Evolutionary conservation across 768 basidiomycete species (phyloP).

Genomic region (Collybia sordida): DNA sequence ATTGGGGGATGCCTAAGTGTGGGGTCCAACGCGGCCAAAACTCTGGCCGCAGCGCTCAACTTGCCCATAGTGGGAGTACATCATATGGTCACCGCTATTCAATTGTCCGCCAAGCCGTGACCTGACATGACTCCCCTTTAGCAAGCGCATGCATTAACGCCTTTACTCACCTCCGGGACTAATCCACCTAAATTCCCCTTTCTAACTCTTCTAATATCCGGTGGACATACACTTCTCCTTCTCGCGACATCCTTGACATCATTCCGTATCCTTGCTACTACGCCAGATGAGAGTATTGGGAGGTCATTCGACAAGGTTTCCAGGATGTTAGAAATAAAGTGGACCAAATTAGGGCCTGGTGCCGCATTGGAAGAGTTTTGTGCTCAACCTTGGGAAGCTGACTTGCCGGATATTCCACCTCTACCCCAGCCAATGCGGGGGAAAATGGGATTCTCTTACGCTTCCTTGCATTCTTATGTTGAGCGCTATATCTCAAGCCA

Average conservation of each 20-base stretch:
- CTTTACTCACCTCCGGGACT: conserved; percentile 59
- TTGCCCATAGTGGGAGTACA: conserved; percentile 90
- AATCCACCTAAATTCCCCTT: conserved; percentile 74
- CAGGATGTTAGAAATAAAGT: conserved; percentile 63
- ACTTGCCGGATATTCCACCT: conserved; percentile 29
- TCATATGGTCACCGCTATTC: conserved; percentile 73
- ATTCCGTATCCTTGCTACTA: conserved; percentile 74
- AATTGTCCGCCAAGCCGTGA: not conserved
- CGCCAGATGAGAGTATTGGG: conserved; percentile 74
- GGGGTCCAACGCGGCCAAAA: conserved; percentile 80
- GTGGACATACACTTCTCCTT: conserved; percentile 91
- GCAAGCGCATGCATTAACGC: conserved; percentile 93
- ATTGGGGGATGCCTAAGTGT: conserved; percentile 82
- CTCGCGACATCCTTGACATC: conserved; percentile 58
- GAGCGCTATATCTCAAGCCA: conserved; percentile 52
- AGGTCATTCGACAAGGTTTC: conserved; percentile 84
- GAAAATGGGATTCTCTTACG: conserved; percentile 72
- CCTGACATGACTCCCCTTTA: conserved; percentile 24
- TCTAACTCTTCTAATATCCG: conserved; percentile 84
- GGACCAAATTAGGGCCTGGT: conserved; percentile 66
- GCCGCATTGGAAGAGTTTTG: conserved; percentile 81
- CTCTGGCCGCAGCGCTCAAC: conserved; percentile 70
- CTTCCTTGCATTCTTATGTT: conserved; percentile 71
- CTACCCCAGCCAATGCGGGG: conserved; percentile 52
- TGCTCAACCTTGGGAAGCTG: conserved; percentile 28